Conservation (phyloP, 768 basidiomycete genomes). For the Lactifluus volemus region DNA sequence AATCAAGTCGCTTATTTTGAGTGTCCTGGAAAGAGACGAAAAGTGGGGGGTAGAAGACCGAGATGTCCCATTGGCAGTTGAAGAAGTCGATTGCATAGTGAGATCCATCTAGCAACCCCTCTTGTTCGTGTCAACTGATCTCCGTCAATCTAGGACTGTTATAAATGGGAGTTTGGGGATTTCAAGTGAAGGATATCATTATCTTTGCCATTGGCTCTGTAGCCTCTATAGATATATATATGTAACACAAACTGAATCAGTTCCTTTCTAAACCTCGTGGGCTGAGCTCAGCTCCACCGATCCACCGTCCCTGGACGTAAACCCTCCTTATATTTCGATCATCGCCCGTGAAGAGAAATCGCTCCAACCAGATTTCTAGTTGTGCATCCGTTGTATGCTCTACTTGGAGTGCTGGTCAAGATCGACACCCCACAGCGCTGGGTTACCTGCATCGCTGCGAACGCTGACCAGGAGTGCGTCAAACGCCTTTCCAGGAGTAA, state of each 20-base stretch:
- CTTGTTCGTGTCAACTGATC: neutral
- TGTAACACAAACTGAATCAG: neutral
- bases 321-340: constrained; percentile 76
- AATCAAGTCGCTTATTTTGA: constrained; percentile 45
- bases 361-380: constrained; percentile 60
- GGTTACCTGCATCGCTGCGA: constrained; percentile 42
- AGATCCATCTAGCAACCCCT: constrained; percentile 18
- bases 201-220: neutral
- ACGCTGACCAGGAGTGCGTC: constrained; percentile 77
- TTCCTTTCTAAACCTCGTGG: neutral
- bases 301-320: constrained; percentile 70
- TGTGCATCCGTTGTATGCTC: constrained; percentile 24
- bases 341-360: constrained; percentile 82
- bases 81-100: constrained; percentile 58
- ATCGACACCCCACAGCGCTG: constrained; percentile 46
- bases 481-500: constrained; percentile 76
- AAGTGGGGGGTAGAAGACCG: constrained; percentile 33
- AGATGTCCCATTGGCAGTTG: constrained; percentile 49
- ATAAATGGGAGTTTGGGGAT: constrained; percentile 64
- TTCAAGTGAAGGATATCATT: constrained; percentile 27
- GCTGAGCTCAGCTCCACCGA: constrained; percentile 56
- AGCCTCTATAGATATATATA: neutral
- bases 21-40: constrained; percentile 43
- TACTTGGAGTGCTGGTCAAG: constrained; percentile 24
- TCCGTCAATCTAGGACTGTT: constrained; percentile 49